Percentiles rank a stretch among this genome's conserved stretches.
Conservation (phyloP, 2,329 filamentous ascomycete genomes). For the Arthrobotrys pseudoclavata region DNA sequence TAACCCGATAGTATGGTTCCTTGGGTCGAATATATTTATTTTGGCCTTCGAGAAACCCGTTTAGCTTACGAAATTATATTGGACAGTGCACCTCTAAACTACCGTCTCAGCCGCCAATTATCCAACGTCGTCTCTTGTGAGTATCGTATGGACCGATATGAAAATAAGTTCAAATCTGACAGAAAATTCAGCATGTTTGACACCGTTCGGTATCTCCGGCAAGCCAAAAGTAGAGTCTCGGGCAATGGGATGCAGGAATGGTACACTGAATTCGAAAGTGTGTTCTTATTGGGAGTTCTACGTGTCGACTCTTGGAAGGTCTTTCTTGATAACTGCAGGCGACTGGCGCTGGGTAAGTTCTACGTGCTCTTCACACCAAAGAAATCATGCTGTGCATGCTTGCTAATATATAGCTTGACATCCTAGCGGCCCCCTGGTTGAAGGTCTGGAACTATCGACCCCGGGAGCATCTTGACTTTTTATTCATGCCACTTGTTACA, state of each 20-base stretch:
- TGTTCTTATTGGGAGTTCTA: conserved; percentile 46
- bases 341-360: conserved; percentile 34
- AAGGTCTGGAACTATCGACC: conserved; percentile 56
- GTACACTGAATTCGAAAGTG: conserved; percentile 49
- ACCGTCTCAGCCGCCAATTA: conserved; percentile 30
- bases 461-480: conserved; percentile 52
- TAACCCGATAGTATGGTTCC: conserved; percentile 51
- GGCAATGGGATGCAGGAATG: conserved; percentile 50
- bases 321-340: conserved; percentile 43
- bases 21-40: background rate
- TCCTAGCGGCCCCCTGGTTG: no score
- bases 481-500: conserved; percentile 51
- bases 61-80: background rate
- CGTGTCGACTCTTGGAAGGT: conserved; percentile 53
- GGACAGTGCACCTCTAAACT: conserved; percentile 46
- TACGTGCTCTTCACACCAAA: background rate
- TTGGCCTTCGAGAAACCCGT: background rate
- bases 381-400: background rate
- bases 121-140: conserved; percentile 57
- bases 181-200: conserved; percentile 43
- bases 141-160: background rate
- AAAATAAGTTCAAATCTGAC: background rate
- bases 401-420: conserved; percentile 4
- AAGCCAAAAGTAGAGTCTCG: conserved; percentile 22
- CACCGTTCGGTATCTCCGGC: conserved; percentile 47